Evolutionary conservation across 139 green algal species (phyloP), one percentile per base, ranked within the genome.

Genomic region (Chlamydomonas sp.): DNA sequence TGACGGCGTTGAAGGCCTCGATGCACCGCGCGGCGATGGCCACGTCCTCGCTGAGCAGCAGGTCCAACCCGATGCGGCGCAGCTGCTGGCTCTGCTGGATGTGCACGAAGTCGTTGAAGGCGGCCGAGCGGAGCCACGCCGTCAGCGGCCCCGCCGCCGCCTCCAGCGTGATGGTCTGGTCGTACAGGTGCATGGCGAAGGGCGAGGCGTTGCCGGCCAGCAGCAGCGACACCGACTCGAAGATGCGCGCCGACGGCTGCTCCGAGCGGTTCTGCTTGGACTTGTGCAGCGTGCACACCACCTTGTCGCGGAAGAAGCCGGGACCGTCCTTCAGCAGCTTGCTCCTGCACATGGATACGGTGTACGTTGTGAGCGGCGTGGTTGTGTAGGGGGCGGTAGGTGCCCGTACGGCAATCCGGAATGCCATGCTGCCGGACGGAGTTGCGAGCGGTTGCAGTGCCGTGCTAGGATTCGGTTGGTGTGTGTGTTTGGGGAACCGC

Each of bases 1-100:
- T 92, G 63, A 97, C 94, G n/a, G 94, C 94, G 64, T 81, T 85
- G 84, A 96, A 97, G 2, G 95, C 95, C 84, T 98, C 94, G 49
- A 72, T 88, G 85, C 95, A 98, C 59, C 94, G 91, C 62, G 86
- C 89, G 71, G 96, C 92, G 57, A 95, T 84, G 1, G 80, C 83
- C 18, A 91, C 82, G 82, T 97, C 95, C 80, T 95, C 91, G 9
- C 63, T 68, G 3, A 93, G 71, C 80, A 95, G 83, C 83, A 90
- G 76, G 58, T 93, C 90, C 77, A 90, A 77, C 7, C 74, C 82
- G 85, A 92, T 88, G 71, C 84, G 90, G 69, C 91, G 90, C 18
- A 90, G 75, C 15, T 66, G 63, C 66, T 75, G 73, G 58, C 72
- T 77, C 85, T 89, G 87, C 49, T 77, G 79, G 60, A 88, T 76